Conservation (phyloP, 2,329 filamentous ascomycete species). For the Pyricularia sp. region DNA sequence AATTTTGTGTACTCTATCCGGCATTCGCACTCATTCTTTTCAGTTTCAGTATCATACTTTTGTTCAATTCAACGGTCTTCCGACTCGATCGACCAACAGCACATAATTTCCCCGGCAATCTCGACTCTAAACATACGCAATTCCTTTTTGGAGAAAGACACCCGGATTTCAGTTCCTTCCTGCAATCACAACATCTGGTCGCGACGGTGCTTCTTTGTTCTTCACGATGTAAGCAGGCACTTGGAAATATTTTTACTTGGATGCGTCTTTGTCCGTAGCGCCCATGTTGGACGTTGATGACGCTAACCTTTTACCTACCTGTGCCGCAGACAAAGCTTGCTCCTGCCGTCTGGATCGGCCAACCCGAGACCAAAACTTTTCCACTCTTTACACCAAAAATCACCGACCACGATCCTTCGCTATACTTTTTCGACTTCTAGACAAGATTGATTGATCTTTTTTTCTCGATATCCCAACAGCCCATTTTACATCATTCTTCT, state of each 20-base stretch:
- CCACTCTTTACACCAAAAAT: neutral
- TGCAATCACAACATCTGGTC: neutral
- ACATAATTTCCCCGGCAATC: neutral
- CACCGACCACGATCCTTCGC: neutral
- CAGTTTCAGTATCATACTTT: neutral
- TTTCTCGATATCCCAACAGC: neutral
- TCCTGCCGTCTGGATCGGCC: neutral
- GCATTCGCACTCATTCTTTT: neutral
- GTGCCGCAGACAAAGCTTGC: neutral
- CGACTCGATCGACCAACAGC: neutral
- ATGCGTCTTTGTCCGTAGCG: neutral
- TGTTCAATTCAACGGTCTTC: neutral
- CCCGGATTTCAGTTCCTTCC: neutral
- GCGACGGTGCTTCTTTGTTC: neutral
- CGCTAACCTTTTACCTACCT: neutral
- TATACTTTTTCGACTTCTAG: neutral
- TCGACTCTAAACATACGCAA: neutral
- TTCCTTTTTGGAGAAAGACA: neutral
- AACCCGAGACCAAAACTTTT: neutral
- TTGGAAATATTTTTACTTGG: too few species aligned
- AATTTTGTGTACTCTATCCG: conserved; percentile 2
- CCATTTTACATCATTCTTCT: neutral
- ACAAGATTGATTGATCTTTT: conserved; percentile 1
- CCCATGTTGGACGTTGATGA: neutral
- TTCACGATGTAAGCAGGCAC: neutral